phyloP scores from a whole-genome alignment of 140 eudicot genomes.

The Cichorium intybus region DNA sequence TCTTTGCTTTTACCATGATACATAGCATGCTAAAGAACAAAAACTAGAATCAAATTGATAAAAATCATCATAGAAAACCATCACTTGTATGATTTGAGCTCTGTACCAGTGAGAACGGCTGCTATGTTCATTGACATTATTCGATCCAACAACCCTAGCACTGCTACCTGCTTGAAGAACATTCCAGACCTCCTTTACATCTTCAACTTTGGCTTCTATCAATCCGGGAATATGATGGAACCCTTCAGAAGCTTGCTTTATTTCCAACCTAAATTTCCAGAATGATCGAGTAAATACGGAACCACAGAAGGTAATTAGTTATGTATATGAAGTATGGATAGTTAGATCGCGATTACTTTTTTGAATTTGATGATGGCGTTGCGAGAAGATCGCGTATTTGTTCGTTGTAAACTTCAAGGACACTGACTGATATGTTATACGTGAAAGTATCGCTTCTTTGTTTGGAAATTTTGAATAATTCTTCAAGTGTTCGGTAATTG shows the following conservation, averaged over 20 bases:
- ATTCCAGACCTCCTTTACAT: slow-evolving; percentile 77
- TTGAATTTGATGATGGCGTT: slow-evolving; percentile 53
- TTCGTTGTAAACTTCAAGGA: slow-evolving; percentile 94
- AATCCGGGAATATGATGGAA: slow-evolving; percentile 84
- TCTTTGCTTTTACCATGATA: slow-evolving; percentile 76
- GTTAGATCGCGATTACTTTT: slow-evolving; percentile 44
- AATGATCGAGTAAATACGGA: neutral
- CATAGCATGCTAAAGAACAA: slow-evolving; percentile 71
- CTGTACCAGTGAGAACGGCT: slow-evolving; percentile 99
- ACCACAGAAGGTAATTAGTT: neutral
- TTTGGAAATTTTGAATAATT: slow-evolving; percentile 61
- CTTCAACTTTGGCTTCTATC: slow-evolving; percentile 86
- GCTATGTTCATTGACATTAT: slow-evolving; percentile 93
- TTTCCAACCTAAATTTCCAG: slow-evolving; percentile 57
- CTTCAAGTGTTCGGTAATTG: slow-evolving; percentile 92
- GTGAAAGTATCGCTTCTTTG: slow-evolving; percentile 68
- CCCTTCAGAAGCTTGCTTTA: slow-evolving; percentile 94
- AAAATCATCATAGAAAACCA: neutral
- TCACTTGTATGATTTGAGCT: too few species aligned
- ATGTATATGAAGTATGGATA: neutral
- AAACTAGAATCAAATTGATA: neutral
- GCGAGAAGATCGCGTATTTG: slow-evolving; percentile 87
- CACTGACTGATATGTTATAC: slow-evolving; percentile 85
- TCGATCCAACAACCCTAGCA: slow-evolving; percentile 94
- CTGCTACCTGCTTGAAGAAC: slow-evolving; percentile 87